phyloP scores from a whole-genome alignment of 2,329 filamentous ascomycete genomes.

The Ophiostoma himal-ulmi region DNA sequence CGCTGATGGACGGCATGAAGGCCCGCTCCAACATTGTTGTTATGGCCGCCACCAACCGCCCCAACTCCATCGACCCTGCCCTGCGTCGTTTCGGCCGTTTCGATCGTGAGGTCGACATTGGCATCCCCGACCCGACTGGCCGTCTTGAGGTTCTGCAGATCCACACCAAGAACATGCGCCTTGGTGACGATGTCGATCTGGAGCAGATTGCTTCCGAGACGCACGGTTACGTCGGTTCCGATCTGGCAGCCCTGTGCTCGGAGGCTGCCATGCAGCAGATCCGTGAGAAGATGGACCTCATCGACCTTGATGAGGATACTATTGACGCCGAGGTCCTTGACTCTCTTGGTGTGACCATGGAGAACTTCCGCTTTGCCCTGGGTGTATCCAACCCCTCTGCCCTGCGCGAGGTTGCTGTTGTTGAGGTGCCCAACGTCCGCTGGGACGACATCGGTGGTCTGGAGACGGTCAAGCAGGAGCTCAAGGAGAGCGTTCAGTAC shows the following conservation, averaged over 20 bases:
- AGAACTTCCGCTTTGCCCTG: conserved; percentile 98
- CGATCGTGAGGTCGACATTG: conserved; percentile 97
- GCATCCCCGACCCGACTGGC: conserved; percentile 94
- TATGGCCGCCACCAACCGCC: conserved; percentile 98
- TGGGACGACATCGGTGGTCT: conserved; percentile 99
- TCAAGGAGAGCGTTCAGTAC: conserved; percentile 98
- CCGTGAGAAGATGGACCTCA: conserved; percentile 99
- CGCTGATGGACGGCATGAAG: conserved; percentile 99
- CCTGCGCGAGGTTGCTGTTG: conserved; percentile 95
- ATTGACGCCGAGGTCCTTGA: conserved; percentile 98
- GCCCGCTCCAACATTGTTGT: conserved; percentile 96
- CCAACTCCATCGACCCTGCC: conserved; percentile 97
- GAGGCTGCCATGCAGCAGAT: conserved; percentile 99
- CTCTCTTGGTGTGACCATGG: conserved; percentile 97
- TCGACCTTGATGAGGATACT: conserved; percentile 97
- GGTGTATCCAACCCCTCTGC: conserved; percentile 98
- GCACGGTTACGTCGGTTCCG: conserved; percentile 97
- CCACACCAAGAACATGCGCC: conserved; percentile 99
- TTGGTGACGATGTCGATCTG: conserved; percentile 91
- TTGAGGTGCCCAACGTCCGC: conserved; percentile 97
- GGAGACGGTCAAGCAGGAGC: conserved; percentile 97
- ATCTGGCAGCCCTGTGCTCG: conserved; percentile 96
- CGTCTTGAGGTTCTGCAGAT: conserved; percentile 99
- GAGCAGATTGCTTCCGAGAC: conserved; percentile 96
- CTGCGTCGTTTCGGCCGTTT: conserved; percentile 97